Conservation (phyloP, 805 yeast genomes). For the Yarrowia deformans region DNA sequence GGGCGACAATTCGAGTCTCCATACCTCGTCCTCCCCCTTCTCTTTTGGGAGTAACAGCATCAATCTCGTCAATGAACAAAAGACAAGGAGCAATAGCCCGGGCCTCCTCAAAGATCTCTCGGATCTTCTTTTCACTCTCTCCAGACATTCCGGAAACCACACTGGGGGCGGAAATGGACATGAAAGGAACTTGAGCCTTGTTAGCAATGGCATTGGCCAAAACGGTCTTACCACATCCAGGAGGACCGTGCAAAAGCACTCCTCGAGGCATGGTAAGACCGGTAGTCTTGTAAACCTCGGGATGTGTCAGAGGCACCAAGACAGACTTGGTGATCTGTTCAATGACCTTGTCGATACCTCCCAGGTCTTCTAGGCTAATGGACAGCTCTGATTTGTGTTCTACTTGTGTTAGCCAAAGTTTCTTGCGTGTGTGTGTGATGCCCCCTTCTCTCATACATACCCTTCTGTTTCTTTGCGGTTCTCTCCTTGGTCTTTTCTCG, state of each 20-base stretch:
- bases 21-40: slow-evolving; percentile 98
- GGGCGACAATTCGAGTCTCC: slow-evolving; percentile 97
- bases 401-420: slow-evolving; percentile 44
- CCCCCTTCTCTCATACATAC: slow-evolving; percentile 35
- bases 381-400: slow-evolving; percentile 64
- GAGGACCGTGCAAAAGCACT: slow-evolving; percentile 94
- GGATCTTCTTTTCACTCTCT: slow-evolving; percentile 90
- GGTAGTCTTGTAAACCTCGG: slow-evolving; percentile 84
- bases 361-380: slow-evolving; percentile 72
- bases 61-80: slow-evolving; percentile 94
- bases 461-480: slow-evolving; percentile 40
- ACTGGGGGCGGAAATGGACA: slow-evolving; percentile 91
- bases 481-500: slow-evolving; percentile 41
- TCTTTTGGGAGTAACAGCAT: slow-evolving; percentile 96
- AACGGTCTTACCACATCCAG: slow-evolving; percentile 98
- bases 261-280: slow-evolving; percentile 98
- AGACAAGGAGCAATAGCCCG: slow-evolving; percentile 88
- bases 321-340: slow-evolving; percentile 87
- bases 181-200: slow-evolving; percentile 90
- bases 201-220: slow-evolving; percentile 97
- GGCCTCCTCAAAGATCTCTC: slow-evolving; percentile 95
- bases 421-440: background rate
- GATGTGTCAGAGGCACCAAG: slow-evolving; percentile 91
- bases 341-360: slow-evolving; percentile 88
- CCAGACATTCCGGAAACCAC: slow-evolving; percentile 99